Base-by-base conservation (phyloP, 2,329 filamentous ascomycete genomes). In the Stenocarpella maydis region DNA sequence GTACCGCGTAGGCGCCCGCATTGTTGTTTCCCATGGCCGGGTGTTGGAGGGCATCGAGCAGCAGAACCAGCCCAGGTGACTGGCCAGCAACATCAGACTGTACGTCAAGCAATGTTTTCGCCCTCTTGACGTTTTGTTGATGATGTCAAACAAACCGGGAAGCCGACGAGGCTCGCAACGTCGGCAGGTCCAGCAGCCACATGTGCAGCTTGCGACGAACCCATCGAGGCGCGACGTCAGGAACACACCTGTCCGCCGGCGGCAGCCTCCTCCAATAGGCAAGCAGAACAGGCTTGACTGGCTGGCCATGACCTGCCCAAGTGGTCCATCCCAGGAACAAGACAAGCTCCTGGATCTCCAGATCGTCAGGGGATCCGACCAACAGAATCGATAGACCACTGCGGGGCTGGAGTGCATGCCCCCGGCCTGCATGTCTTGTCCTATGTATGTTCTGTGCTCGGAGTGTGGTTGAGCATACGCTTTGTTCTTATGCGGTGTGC, bases 311-410 rank as follows among this genome's bases (percentile, higher is more conserved):
- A 47, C 55, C 41, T 61, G 19, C 55, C 39, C 55, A 26, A 61
- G 41, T 43, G 26, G n/a, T 5, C 24, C 54, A 10, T 47, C 28
- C 58, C 41, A 49, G 19, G 28, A 37, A 15, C 41, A 63, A 63
- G 41, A 47, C 58, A 63, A 63, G 58, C 58, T 63, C 28, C 58
- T 24, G 12, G 28, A 63, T 63, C 58, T 63, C 43, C 58, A 31
- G 58, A 63, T 63, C 58, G 58, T 49, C 58, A 63, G 58, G 58
- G 58, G 58, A 63, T 63, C 58, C 58, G 19, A 8, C 58, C 43
- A 63, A 37, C 19, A 49, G n/a, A 17, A 31, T 17, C n/a, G 28
- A n/a, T n/a, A n/a, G 28, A 41, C 58, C 34, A 37, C 41, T n/a
- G n/a, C 26, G 47, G 43, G 17, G 24, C 41, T 41, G n/a, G 26